Conservation (phyloP, 257 asterid species). For the Salvia rosmarinus region DNA sequence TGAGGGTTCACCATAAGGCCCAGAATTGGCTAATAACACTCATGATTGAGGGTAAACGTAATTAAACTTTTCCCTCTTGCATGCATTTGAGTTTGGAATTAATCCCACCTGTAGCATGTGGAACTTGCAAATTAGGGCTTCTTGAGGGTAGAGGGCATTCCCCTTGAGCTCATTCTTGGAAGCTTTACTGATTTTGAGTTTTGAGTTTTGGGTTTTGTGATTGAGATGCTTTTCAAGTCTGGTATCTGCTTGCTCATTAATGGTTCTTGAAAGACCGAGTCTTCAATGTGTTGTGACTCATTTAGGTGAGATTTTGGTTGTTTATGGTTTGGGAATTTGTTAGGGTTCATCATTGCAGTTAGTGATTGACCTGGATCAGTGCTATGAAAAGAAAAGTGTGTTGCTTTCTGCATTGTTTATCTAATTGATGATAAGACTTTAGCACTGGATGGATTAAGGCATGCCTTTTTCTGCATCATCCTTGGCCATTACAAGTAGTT, state of each 20-base stretch:
- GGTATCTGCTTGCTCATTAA: conserved; percentile 23
- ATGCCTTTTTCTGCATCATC: no score
- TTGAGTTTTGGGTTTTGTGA: conserved; percentile 34
- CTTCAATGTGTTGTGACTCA: conserved; percentile 23
- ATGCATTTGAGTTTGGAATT: conserved; percentile 44
- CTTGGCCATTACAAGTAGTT: background rate
- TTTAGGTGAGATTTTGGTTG: conserved; percentile 25
- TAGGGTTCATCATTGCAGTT: conserved; percentile 27
- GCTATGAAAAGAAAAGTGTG: conserved; percentile 24
- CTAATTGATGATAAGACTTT: conserved; percentile 25
- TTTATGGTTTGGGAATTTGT: conserved; percentile 30
- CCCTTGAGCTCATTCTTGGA: conserved; percentile 14
- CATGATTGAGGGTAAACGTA: conserved; percentile 38
- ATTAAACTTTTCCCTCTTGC: conserved; percentile 37
- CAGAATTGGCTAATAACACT: conserved; percentile 30
- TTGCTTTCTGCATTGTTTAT: conserved; percentile 21
- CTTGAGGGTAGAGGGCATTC: conserved; percentile 21
- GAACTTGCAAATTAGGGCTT: conserved; percentile 33
- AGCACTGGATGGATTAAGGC: conserved; percentile 15
- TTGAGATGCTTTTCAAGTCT: conserved; percentile 28
- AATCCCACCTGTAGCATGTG: conserved; percentile 31
- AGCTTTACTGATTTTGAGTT: conserved; percentile 16
- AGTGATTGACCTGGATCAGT: conserved; percentile 25
- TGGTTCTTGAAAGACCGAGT: conserved; percentile 11
- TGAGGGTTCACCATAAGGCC: conserved; percentile 43